A percentile compares a stretch with the other conserved stretches of the same genome.
Evolutionary conservation across 192 early-diverging fungal genomes (phyloP).

Genomic region (Podochytrium sp.): DNA sequence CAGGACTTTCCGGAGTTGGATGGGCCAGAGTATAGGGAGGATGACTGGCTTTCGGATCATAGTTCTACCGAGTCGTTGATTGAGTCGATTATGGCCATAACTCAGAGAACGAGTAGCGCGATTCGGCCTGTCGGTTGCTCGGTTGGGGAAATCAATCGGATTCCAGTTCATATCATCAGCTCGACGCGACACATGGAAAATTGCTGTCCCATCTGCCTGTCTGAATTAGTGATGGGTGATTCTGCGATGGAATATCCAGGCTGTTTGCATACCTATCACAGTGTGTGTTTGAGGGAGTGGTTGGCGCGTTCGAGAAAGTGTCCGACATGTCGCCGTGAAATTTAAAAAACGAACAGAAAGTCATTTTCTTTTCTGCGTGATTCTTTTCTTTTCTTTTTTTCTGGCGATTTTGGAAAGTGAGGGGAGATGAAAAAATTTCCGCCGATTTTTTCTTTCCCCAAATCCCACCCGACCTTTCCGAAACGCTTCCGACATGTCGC

Average conservation of each 20-base stretch:
- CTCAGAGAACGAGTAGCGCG: background rate
- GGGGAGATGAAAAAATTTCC: background rate
- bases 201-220: slow-evolving; percentile 35
- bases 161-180: slow-evolving; percentile 18
- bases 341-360: background rate
- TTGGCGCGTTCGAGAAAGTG: slow-evolving; percentile 18
- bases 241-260: slow-evolving; percentile 17
- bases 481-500: background rate
- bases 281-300: slow-evolving; percentile 22
- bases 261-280: slow-evolving; percentile 22
- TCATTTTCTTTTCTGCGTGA: too few relatives aligned
- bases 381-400: too few relatives aligned
- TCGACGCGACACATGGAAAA: background rate
- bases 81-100: slow-evolving; percentile 4
- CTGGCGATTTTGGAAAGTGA: background rate
- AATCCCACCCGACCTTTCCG: background rate
- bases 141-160: background rate
- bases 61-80: background rate
- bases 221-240: slow-evolving; percentile 28
- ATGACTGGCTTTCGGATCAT: slow-evolving; percentile 3
- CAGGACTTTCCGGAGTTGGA: background rate
- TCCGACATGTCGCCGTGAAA: slow-evolving; percentile 30
- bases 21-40: background rate
- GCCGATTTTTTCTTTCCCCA: background rate
- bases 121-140: background rate